Evolutionary conservation across 2,329 filamentous ascomycete genomes (phyloP), one percentile per base, ranked within the genome.

Genomic region (Penicillium sp.): DNA sequence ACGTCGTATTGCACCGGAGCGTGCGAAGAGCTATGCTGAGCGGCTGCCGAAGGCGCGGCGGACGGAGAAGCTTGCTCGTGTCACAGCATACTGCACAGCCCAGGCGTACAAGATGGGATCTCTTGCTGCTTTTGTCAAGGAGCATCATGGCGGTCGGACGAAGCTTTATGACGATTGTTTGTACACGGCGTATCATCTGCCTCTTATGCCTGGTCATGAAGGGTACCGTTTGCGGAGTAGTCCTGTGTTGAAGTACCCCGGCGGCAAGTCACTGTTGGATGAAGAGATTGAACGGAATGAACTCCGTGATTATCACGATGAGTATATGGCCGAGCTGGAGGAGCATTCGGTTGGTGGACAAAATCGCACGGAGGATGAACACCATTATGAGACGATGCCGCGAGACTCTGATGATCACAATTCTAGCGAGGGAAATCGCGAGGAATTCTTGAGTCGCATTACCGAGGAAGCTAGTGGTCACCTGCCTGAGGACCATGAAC

Each of bases 131-230:
- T 99, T 99, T 70, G 79, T 97, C 57, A 88, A 89, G 64, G 89
- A 90, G 60, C 88, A 87, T 66, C 94, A 99, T 75, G 87, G 89
- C 30, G 93, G 92, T 1, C 88, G 91, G 74, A 96, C 93, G 13
- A 99, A 99, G 75, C 81, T 97, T 5, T 99, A 99, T 74, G 94
- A 99, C 72, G 94, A 99, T 73, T 99, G 94, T 69, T 79, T 99
- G 23, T 99, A 99, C 70, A 90, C 88, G 26, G 93, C 96, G 44
- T 99, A 99, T 72, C 92, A 97, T 69, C 78, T 97, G 29, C 94
- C 94, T 5, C 77, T 99, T 14, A 79, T 97, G 50, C 88, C 90
- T 2, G 94, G 93, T 1, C 84, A 80, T 43, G 91, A 96, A 45
- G 93, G 94, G 1, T 97, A 92, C 72, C 82, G 94, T 26, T 80